Base-by-base conservation (phyloP, 352 stramenopile species). In the Bremia lactucae region DNA sequence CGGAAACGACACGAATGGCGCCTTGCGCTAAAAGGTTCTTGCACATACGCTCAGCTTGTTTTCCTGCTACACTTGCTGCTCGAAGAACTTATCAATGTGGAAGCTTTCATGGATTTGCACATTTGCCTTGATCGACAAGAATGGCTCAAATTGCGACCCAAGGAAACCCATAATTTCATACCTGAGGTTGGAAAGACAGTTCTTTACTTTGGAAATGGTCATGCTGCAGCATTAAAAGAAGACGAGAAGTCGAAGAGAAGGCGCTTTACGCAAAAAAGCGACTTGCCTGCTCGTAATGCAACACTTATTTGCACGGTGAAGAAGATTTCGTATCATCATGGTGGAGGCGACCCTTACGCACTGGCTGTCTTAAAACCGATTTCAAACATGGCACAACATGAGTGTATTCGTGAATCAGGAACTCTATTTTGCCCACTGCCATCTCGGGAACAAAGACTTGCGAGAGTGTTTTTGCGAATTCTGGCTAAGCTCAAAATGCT, bases 131-230 rank as follows among this genome's bases (percentile, higher is more conserved):
- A 88, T 42, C 59, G 75, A 15, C 81, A 74, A 10, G 75, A 91
- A 23, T 91, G 74, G 72, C 42, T 91, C 23, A 83, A 88, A 49
- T 50, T 91, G 21, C 73, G 75, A 15, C 47, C 61, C 3, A 88
- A 91, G 33, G 73, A 87, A 24, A 62, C 49, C 2, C 58, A 70
- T 21, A 88, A 88, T 37, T 91, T 87, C 42, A 72, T 87, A 44
- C 79, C 79, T 8, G 79, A 91, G 18, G 46, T 70, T 11, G 74
- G 65, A 39, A 68, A 70, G 13, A 42, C 65, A 6, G 65, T 88
- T 21, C 50, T 88, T 6, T 91, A 91, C 39, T 91, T 91, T 26
- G 79, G 79, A 20, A 70, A 88, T 49, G 79, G 79, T 1, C 79
- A 91, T 50, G 60, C 53, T 1, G 46, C 83, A 41, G 79, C 79